These are phyloP conservation scores for Monosporascus ibericus DNA, from an alignment of 2,329 filamentous ascomycete species.

Conservation along the genomic window DNA sequence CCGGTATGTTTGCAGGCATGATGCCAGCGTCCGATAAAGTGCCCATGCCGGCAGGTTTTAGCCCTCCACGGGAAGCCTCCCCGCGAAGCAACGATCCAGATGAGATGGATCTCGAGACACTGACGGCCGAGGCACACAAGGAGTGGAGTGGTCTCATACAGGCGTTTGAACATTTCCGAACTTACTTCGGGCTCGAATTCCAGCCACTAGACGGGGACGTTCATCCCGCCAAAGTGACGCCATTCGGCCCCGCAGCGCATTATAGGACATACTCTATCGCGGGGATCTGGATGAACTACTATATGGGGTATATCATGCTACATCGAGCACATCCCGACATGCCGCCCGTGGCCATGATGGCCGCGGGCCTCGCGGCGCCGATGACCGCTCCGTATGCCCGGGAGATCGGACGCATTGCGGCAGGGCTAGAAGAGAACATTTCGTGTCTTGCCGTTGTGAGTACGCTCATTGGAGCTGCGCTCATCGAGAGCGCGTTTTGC, in stretches of 20 bases:
- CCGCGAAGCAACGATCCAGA: slow-evolving; percentile 39
- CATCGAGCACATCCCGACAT: slow-evolving; percentile 79
- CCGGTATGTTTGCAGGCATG: slow-evolving; percentile 48
- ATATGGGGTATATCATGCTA: slow-evolving; percentile 79
- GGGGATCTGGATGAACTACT: slow-evolving; percentile 80
- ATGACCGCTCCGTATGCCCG: slow-evolving; percentile 67
- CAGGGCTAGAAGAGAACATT: slow-evolving; percentile 58
- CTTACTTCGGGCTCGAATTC: slow-evolving; percentile 67
- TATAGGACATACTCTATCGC: slow-evolving; percentile 86
- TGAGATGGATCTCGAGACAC: slow-evolving; percentile 54
- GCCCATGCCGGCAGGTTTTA: slow-evolving; percentile 48
- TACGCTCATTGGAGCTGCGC: slow-evolving; percentile 70
- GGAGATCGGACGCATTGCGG: slow-evolving; percentile 73
- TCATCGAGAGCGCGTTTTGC: slow-evolving; percentile 76
- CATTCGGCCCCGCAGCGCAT: slow-evolving; percentile 75
- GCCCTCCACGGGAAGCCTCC: slow-evolving; percentile 38
- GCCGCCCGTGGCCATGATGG: slow-evolving; percentile 85
- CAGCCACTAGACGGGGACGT: slow-evolving; percentile 67
- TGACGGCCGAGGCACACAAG: slow-evolving; percentile 61
- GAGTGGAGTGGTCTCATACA: slow-evolving; percentile 75
- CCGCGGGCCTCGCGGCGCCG: slow-evolving; percentile 69
- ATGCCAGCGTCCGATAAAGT: slow-evolving; percentile 47
- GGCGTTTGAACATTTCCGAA: slow-evolving; percentile 62
- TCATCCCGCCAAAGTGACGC: slow-evolving; percentile 55
- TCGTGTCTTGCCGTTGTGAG: slow-evolving; percentile 54